Evolutionary conservation across 306 rosid genomes (phyloP).

Genomic region (Pyrus betulifolia): DNA sequence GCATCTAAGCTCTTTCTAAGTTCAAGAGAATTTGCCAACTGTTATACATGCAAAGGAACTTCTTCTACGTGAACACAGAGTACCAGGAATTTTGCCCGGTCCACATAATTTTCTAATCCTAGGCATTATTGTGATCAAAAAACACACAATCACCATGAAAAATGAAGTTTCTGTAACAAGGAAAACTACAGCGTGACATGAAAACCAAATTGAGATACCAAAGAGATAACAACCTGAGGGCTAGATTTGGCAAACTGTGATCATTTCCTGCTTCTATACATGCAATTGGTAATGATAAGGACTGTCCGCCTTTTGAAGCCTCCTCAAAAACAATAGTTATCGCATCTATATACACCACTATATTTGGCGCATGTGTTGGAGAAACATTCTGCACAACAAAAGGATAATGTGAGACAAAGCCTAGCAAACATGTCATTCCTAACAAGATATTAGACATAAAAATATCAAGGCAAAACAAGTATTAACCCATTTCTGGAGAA

Average conservation of each 20-base stretch:
- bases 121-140: background rate
- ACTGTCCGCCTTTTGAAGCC: constrained; percentile 52
- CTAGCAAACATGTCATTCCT: background rate
- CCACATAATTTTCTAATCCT: background rate
- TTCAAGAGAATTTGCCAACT: background rate
- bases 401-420: background rate
- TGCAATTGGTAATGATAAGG: constrained; percentile 64
- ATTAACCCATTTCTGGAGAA: constrained; percentile 49
- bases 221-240: constrained; percentile 66
- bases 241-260: constrained; percentile 78
- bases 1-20: background rate
- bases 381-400: constrained; percentile 65
- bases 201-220: constrained; percentile 4
- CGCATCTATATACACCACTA: constrained; percentile 80
- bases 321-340: constrained; percentile 78
- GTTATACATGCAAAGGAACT: background rate
- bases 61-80: background rate
- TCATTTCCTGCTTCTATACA: constrained; percentile 82
- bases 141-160: background rate
- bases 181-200: constrained; percentile 1
- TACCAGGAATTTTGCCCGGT: background rate
- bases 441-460: background rate
- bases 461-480: background rate
- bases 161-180: background rate
- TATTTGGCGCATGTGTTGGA: constrained; percentile 68